These are phyloP conservation scores for Geranomyces variabilis DNA, from an alignment of 192 early-diverging fungal genomes.

Conservation along the genomic window DNA sequence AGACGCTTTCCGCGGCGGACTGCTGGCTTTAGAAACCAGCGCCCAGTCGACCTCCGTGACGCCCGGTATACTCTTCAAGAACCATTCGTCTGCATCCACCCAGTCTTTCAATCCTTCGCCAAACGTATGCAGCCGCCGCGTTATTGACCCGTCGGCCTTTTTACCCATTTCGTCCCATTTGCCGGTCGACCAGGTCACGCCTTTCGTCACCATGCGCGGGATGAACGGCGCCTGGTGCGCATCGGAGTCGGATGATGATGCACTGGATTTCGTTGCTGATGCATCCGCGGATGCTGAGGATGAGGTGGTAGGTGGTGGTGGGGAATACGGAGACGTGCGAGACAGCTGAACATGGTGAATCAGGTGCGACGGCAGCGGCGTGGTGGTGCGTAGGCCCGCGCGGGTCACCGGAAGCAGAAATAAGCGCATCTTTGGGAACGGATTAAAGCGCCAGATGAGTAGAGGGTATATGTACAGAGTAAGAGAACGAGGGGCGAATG, in stretches of 20 bases:
- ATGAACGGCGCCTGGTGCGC: neutral
- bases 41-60: slow-evolving; percentile 27
- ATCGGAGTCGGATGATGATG: neutral
- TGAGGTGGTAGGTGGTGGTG: neutral
- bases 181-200: slow-evolving; percentile 15
- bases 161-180: slow-evolving; percentile 23
- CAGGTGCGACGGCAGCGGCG: slow-evolving; percentile 7
- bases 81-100: slow-evolving; percentile 32
- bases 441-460: neutral
- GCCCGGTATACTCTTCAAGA: slow-evolving; percentile 34
- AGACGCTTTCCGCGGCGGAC: neutral
- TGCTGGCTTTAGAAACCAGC: neutral
- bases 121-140: slow-evolving; percentile 10
- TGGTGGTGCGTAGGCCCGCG: neutral
- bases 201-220: neutral
- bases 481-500: too few relatives aligned
- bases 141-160: slow-evolving; percentile 10
- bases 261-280: neutral
- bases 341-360: slow-evolving; percentile 3
- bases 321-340: neutral
- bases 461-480: too few relatives aligned
- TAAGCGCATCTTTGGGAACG: slow-evolving; percentile 21
- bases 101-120: slow-evolving; percentile 33
- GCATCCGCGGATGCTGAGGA: neutral
- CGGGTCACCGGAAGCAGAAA: slow-evolving; percentile 6